Conservation (phyloP, 2,329 filamentous ascomycete genomes). For the Colletotrichum kahawae region DNA sequence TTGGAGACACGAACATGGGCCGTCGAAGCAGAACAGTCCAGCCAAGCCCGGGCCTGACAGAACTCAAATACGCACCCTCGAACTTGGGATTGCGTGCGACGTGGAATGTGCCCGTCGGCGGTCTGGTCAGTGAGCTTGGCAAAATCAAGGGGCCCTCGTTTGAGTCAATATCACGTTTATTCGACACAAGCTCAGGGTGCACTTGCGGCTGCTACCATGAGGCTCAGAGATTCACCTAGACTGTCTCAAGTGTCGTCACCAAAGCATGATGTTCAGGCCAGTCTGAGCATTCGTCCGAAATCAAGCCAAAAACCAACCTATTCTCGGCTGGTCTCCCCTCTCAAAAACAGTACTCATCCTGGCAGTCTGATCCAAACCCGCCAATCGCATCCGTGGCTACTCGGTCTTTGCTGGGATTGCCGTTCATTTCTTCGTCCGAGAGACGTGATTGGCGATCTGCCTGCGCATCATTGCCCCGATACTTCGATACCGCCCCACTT, state of each 20-base stretch:
- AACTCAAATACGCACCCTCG: not conserved
- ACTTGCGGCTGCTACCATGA: not conserved
- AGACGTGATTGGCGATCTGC: not conserved
- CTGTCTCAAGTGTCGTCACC: slow-evolving; percentile 1
- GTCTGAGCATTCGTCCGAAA: not conserved
- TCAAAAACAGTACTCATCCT: not conserved
- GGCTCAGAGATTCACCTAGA: not conserved
- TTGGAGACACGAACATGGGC: not conserved
- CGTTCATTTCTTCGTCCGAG: not conserved
- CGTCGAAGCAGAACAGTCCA: not conserved
- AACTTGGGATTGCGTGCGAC: not conserved
- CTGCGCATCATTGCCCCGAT: not conserved
- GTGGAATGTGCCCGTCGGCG: not conserved
- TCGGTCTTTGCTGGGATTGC: not conserved
- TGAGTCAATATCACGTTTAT: not conserved
- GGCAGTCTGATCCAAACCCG: not conserved
- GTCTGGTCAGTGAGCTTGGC: not conserved
- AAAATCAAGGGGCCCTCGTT: not conserved
- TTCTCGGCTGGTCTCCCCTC: not conserved
- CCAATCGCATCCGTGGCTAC: slow-evolving; percentile 3
- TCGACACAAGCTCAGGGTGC: slow-evolving; percentile 3
- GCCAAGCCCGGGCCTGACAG: not conserved
- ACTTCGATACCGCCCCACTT: not conserved
- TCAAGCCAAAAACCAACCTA: not conserved
- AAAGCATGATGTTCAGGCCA: not conserved